A percentile compares a stretch with the other conserved stretches of the same genome.
phyloP scores from a whole-genome alignment of 371 early-diverging fungal genomes.

The Mucor lusitanicus region DNA sequence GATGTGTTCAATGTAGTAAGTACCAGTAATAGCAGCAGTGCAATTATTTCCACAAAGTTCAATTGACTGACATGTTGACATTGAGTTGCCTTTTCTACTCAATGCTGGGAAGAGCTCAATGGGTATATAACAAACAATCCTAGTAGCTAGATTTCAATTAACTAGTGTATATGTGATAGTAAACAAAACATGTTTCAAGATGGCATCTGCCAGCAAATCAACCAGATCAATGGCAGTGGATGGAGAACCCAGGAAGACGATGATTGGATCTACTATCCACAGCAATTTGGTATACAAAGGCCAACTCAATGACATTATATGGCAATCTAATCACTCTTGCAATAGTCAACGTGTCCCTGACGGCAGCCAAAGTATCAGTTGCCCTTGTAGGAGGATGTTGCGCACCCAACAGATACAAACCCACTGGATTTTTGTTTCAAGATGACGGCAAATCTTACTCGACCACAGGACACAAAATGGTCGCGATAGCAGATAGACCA shows the following conservation, averaged over 20 bases:
- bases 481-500: slow-evolving; percentile 37
- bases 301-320: not conserved
- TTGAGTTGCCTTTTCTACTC: slow-evolving; percentile 25
- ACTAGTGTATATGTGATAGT: slow-evolving; percentile 14
- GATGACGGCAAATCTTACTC: slow-evolving; percentile 38
- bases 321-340: not conserved
- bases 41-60: not conserved
- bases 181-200: slow-evolving; percentile 45
- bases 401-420: slow-evolving; percentile 42
- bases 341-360: slow-evolving; percentile 40
- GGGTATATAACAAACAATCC: not conserved
- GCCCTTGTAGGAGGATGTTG: slow-evolving; percentile 50
- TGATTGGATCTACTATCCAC: slow-evolving; percentile 52
- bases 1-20: not conserved
- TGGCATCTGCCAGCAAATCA: slow-evolving; percentile 31
- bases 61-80: not conserved
- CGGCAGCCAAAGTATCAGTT: slow-evolving; percentile 22
- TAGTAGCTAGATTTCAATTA: not conserved
- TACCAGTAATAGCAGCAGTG: no score
- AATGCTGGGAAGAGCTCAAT: slow-evolving; percentile 31
- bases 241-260: slow-evolving; percentile 38
- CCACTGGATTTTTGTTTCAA: slow-evolving; percentile 33
- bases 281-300: slow-evolving; percentile 34
- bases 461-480: slow-evolving; percentile 34
- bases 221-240: slow-evolving; percentile 20